Evolutionary conservation across 441 rosid species (phyloP), one percentile per base, ranked within the genome.

Genomic region (Gossypium trilobum): DNA sequence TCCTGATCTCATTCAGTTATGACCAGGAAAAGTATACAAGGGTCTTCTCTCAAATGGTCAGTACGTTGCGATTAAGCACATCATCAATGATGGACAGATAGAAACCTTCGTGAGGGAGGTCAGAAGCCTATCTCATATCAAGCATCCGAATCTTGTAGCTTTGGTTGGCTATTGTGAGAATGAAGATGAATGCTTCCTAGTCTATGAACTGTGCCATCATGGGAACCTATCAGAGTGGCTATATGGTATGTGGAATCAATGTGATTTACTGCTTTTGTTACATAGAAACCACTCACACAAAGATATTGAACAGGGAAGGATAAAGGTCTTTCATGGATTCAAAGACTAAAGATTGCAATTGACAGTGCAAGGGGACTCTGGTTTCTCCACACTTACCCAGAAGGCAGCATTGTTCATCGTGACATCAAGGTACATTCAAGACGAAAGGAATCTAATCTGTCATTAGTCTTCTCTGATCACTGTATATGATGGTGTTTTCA

Each of bases 151-250:
- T 63, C 89, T 87, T 4, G 88, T 88, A 55, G 80, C 84, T 70
- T 74, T 88, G 73, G 56, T 84, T 1, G 88, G 93, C 10, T 81
- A 78, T 55, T 83, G 85, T 58, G 81, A 84, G 84, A 78, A 76
- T 25, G 73, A 83, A 14, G 84, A 87, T 48, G 88, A 85, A 54
- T 81, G 82, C 58, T 87, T 86, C 74, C 80, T 87, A 3, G 84
- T 87, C 57, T 88, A 87, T 25, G 87, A 88, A 80, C 75, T 86
- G 3, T 86, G 92, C 73, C 77, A 74, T 70, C 79, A 84, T 31
- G 89, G 92, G 14, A 86, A 85, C 73, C 80, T 86, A 71, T 82
- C 90, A 23, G 85, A 80, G 46, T 88, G 92, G 90, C 74, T 88
- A 46, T 88, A 79, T 62, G 82, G 89, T 85, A 82, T n/a, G 79